Evolutionary conservation across 129 eudicot genomes (phyloP), one percentile per base, ranked within the genome.

Genomic region (Flaveria ramosissima): DNA sequence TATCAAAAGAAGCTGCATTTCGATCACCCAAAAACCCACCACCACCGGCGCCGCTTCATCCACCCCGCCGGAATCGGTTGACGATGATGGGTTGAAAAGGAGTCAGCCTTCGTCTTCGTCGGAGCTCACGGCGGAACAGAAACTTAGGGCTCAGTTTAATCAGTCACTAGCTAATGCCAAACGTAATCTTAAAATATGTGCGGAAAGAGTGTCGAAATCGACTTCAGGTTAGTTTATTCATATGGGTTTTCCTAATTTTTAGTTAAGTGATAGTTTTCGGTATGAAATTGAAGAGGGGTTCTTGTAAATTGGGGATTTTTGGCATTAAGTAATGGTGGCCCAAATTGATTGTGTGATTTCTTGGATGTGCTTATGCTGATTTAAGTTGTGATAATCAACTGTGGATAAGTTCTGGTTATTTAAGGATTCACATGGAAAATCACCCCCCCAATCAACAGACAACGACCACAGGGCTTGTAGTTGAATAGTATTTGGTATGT

Each of bases 181-280:
- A 72, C 81, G 84, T 0, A 93, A 93, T 78, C 87, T 91, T 83
- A 87, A 76, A 71, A 74, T 89, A 19, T 93, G 98, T 76, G 77
- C 80, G 7, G 83, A 83, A 3, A 89, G 81, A 80, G 59, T 90
- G 74, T 64, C 85, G 39, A 85, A 83, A 26, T 68, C 90, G n/a
- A 70, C 75, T 23, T 3, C 83, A 68, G 92, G 93, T 88, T 21
- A 20, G 60, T 17, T 59, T 36, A 7, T 24, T 46, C 51, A 26
- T n/a, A 8, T 15, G 11, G 11, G 48, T 6, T 59, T 63, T 30
- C 7, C 12, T 26, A 20, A 47, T 15, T 9, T 63, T 14, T 24
- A 27, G 46, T 20, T 78, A 51, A 16, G 10, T 65, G 23, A 6
- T 6, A 7, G 50, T 66, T 4, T 19, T 27, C 15, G 2, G 24